phyloP scores from a whole-genome alignment of 106 monocot species.

The Agapanthus africanus region DNA sequence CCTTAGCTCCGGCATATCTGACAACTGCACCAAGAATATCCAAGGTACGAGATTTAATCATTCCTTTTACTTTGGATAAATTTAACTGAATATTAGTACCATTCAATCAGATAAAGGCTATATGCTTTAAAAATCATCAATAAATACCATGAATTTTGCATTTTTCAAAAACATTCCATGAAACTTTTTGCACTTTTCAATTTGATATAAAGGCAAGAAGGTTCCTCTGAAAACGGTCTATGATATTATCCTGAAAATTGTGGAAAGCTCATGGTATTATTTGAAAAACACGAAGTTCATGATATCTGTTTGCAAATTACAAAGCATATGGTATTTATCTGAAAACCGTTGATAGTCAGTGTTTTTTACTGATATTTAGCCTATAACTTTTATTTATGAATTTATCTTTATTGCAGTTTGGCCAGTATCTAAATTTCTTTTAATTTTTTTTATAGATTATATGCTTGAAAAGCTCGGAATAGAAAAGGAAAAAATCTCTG shows the following conservation, averaged over 20 bases:
- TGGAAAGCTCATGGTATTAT: too few species aligned
- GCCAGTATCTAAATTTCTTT: too few species aligned
- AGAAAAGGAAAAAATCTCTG: slow-evolving; percentile 47
- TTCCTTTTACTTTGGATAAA: too few species aligned
- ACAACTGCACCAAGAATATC: slow-evolving; percentile 60
- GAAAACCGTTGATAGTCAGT: too few species aligned
- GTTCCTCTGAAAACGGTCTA: background rate
- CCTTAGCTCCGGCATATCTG: slow-evolving; percentile 59
- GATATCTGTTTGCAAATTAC: too few species aligned
- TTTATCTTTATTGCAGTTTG: too few species aligned
- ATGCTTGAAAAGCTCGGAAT: slow-evolving; percentile 83
- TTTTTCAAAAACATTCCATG: slow-evolving; percentile 62
- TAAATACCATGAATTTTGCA: slow-evolving; percentile 56
- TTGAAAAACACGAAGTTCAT: too few species aligned
- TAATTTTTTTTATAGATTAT: slow-evolving; percentile 37
- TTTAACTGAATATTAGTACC: too few species aligned
- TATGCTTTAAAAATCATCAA: slow-evolving; percentile 68
- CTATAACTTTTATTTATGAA: too few species aligned
- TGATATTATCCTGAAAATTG: background rate
- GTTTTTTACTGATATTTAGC: too few species aligned
- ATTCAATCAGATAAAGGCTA: slow-evolving; percentile 48
- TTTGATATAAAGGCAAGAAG: slow-evolving; percentile 69
- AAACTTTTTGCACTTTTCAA: slow-evolving; percentile 85
- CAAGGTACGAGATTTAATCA: slow-evolving; percentile 62
- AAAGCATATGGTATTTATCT: too few species aligned